Evolutionary conservation across 495 filamentous ascomycete genomes (phyloP), one percentile per base, ranked within the genome.

Genomic region (Tuber melanosporum): DNA sequence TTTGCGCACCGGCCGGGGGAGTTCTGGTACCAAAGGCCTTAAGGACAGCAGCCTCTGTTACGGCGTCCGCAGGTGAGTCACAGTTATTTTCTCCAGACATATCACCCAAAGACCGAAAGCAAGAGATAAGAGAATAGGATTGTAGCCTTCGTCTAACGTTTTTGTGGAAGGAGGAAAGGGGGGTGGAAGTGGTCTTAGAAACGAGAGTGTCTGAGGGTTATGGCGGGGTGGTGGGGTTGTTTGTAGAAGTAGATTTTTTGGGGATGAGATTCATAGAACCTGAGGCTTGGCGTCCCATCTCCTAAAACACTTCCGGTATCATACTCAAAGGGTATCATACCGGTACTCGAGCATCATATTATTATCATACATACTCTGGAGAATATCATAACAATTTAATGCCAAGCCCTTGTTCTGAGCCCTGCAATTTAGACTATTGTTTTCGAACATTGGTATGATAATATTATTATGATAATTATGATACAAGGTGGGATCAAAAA

Each of bases 191-290:
- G 26, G 12, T 66, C 12, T 36, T 66, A 36, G 57, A 36, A 66
- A 32, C 14, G 57, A 66, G 26, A 19, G 57, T 36, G 26, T 2
- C 32, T 66, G 57, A 36, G 14, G 26, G 57, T 6, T 36, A 32
- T 8, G 57, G 26, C 36, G 14, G 26, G 57, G 57, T n/a, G 22
- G 47, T 36, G 57, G 57, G 57, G 57, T 17, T 36, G 57, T 17
- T 5, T 57, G 52, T 12, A n/a, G 7, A 8, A n/a, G 76, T 71
- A 77, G 78, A 39, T 83, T 82, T 74, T 71, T 20, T 1, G 26
- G n/a, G 12, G 22, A n/a, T 74, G 32, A 32, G 12, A 14, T 49
- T 79, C 52, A 52, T 36, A 8, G 45, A 70, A 49, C 78, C 49
- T 41, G 47, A 57, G 74, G 73, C 77, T 41, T 72, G 73, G 26